Conservation (phyloP, 179 eudicot species). For the Spinacia oleracea region DNA sequence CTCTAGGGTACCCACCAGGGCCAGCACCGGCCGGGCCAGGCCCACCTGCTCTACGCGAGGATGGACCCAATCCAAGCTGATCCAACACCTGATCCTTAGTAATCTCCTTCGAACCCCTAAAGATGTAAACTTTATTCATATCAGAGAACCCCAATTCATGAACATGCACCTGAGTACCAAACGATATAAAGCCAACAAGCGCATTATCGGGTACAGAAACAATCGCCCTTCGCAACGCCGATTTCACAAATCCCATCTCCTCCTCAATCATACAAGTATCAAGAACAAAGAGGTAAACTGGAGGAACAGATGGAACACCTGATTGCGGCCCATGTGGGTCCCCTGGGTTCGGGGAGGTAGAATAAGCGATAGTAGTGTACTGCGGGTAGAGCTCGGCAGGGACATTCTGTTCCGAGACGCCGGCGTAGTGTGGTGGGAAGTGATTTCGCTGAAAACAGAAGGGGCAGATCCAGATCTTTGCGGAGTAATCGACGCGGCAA, state of each 20-base stretch:
- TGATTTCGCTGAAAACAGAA: slow-evolving; percentile 86
- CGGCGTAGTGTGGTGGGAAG: slow-evolving; percentile 72
- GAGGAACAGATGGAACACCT: slow-evolving; percentile 13
- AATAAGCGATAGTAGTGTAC: slow-evolving; percentile 60
- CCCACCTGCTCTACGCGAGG: background rate
- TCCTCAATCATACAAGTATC: slow-evolving; percentile 95
- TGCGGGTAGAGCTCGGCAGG: slow-evolving; percentile 92
- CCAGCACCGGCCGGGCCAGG: slow-evolving; percentile 24
- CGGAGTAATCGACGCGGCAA: slow-evolving; percentile 65
- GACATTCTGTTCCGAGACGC: slow-evolving; percentile 64
- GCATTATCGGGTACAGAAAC: slow-evolving; percentile 72
- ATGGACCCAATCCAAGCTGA: slow-evolving; percentile 72
- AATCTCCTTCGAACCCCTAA: slow-evolving; percentile 76
- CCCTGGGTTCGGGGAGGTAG: slow-evolving; percentile 19
- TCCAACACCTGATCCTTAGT: slow-evolving; percentile 87
- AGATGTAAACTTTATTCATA: slow-evolving; percentile 82
- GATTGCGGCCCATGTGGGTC: background rate
- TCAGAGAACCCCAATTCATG: slow-evolving; percentile 87
- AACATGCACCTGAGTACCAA: slow-evolving; percentile 92
- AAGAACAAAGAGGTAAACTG: slow-evolving; percentile 63
- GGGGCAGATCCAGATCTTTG: slow-evolving; percentile 92
- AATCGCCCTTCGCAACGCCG: slow-evolving; percentile 66
- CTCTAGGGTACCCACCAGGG: slow-evolving; percentile 42
- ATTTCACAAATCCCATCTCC: slow-evolving; percentile 77
- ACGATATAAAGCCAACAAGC: slow-evolving; percentile 76